Conservation (phyloP, 768 basidiomycete genomes). For the Gloeostereum incarnatum region DNA sequence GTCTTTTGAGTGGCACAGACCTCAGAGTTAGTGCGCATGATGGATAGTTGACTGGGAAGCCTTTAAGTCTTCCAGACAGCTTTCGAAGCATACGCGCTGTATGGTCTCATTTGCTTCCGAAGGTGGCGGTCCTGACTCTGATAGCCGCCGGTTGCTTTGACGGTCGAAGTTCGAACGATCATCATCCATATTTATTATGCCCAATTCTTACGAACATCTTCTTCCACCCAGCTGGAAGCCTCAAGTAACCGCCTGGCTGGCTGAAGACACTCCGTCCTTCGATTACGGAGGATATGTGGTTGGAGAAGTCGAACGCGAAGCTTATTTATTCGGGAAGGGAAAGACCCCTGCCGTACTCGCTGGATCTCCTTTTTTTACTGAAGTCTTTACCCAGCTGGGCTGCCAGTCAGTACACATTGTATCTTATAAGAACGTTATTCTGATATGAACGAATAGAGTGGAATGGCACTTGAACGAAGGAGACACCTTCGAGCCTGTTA, state of each 20-base stretch:
- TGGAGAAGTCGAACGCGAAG: constrained; percentile 79
- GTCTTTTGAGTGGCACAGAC: no score
- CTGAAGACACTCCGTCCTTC: constrained; percentile 92
- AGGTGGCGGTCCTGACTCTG: no score
- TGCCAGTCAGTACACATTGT: constrained; percentile 65
- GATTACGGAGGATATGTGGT: constrained; percentile 97
- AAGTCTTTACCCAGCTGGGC: constrained; percentile 81
- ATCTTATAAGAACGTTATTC: not conserved
- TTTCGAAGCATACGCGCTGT: no score
- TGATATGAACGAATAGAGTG: constrained; percentile 41
- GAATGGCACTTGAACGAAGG: constrained; percentile 93
- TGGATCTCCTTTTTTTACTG: constrained; percentile 91
- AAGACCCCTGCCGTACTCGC: constrained; percentile 72
- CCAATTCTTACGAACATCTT: constrained; percentile 51
- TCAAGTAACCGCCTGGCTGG: constrained; percentile 74
- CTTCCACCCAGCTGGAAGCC: constrained; percentile 90
- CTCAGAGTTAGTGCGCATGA: no score
- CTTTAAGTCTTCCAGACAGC: no score
- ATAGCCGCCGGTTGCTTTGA: no score
- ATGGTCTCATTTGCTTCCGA: no score
- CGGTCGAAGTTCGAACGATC: no score
- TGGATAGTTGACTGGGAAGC: no score
- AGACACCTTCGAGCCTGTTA: constrained; percentile 67
- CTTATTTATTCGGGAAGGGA: constrained; percentile 88
- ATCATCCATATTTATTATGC: no score